These are phyloP conservation scores for Tillandsia leiboldiana DNA, from an alignment of 176 grass and related monocot species.

Conservation along the genomic window DNA sequence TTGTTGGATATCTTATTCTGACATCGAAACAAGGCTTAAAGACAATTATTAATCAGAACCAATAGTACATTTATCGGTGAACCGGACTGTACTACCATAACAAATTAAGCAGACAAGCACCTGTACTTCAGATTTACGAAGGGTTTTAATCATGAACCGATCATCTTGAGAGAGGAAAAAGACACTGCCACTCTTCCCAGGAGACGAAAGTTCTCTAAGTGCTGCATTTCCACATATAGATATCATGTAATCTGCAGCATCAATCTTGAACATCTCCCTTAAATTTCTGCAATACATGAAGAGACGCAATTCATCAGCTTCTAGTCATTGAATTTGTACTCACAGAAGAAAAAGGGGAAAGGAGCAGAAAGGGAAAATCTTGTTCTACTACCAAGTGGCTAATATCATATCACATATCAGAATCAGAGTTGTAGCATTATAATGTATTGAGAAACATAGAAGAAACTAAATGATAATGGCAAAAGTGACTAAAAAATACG, in stretches of 20 bases:
- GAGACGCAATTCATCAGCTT: not conserved
- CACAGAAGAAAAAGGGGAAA: no score
- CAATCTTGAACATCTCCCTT: conserved; percentile 99
- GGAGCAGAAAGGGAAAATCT: no score
- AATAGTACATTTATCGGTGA: not conserved
- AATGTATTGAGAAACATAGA: not conserved
- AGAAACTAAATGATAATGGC: not conserved
- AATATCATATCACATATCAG: not conserved
- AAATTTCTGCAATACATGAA: conserved; percentile 50
- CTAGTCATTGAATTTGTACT: not conserved
- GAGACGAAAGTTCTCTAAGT: conserved; percentile 90
- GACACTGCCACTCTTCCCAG: conserved; percentile 96
- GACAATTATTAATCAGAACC: not conserved
- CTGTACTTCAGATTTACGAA: conserved; percentile 99
- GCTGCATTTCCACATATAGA: conserved; percentile 90
- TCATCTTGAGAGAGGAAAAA: conserved; percentile 99
- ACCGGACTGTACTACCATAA: not conserved
- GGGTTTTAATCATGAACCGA: conserved; percentile 97
- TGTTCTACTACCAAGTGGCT: not conserved
- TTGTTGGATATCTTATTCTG: no score
- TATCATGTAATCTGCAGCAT: conserved; percentile 99
- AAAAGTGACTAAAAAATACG: not conserved
- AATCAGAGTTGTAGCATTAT: not conserved
- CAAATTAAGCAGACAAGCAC: conserved; percentile 29
- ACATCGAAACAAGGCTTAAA: no score